Evolutionary conservation across 306 rosid species (phyloP), one percentile per base, ranked within the genome.

Genomic region (Pyrus communis): DNA sequence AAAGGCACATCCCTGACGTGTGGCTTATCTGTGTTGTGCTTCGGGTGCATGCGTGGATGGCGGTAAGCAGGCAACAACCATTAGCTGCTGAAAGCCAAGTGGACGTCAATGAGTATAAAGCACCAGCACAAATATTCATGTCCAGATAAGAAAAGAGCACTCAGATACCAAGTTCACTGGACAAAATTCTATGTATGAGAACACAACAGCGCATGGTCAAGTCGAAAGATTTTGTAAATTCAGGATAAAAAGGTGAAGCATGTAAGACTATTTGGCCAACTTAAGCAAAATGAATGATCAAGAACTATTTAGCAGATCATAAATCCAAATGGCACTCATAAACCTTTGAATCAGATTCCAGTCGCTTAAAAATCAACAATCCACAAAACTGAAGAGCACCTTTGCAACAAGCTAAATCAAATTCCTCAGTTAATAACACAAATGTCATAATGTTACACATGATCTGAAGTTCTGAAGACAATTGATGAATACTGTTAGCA

Each of bases 51-150:
- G 43, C 30, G 42, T 74, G 69, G 43, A 25, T 10, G 43, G 54
- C 9, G 15, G 45, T 57, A 46, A 19, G 38, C 63, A 69, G 60
- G 70, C 38, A 73, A 76, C 18, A 83, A 75, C 6, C 54, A 54
- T 33, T 65, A 52, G 21, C 67, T 66, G 54, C 73, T 52, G 19
- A 21, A 43, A 57, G 51, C 43, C 71, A 62, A 62, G 11, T 63
- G n/a, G 7, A 64, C n/a, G 49, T 27, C 51, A 70, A 40, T 49
- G 57, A 63, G n/a, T 22, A 35, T 27, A 70, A 76, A 5, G 45
- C 62, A 62, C 68, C 66, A 73, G 30, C 30, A 75, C 49, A 75
- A 79, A 71, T 18, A 60, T 66, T 67, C 71, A 70, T 38, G 55
- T 45, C 67, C 73, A 62, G n/a, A 62, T 15, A 31, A 28, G 13